A percentile compares a stretch with the other conserved stretches of the same genome.
Conservation (phyloP, 768 basidiomycete species). For the Trametes sanguinea region DNA sequence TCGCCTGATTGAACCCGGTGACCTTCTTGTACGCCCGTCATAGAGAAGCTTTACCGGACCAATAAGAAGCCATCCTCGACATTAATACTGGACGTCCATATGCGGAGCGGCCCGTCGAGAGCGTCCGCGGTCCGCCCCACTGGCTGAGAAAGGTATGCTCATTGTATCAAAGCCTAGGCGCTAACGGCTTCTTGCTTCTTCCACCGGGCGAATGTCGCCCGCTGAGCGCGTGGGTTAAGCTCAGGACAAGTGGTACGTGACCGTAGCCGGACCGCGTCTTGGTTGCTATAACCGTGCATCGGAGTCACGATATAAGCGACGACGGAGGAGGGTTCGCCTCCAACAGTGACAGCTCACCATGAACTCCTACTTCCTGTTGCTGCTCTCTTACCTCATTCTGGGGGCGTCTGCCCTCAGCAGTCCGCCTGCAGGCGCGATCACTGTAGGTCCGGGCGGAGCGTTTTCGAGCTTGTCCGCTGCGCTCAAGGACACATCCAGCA, state of each 20-base stretch:
- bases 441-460: constrained; percentile 25
- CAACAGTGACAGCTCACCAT: neutral
- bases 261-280: neutral
- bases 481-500: constrained; percentile 27
- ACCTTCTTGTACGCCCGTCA: neutral
- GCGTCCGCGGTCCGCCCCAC: neutral
- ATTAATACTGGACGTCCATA: neutral
- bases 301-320: neutral
- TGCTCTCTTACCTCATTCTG: constrained; percentile 1
- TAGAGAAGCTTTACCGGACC: neutral
- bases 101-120: constrained; percentile 2
- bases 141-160: neutral
- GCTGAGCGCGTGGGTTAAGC: constrained; percentile 7
- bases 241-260: neutral
- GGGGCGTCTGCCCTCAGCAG: constrained; percentile 21
- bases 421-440: constrained; percentile 28
- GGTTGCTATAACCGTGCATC: neutral
- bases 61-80: neutral
- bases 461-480: constrained; percentile 23
- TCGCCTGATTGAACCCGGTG: constrained; percentile 2
- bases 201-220: constrained; percentile 15
- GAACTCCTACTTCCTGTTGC: constrained; percentile 5
- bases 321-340: neutral
- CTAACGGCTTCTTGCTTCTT: neutral
- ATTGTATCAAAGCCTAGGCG: neutral